Conservation (phyloP, 495 filamentous ascomycete species). For the Neurospora pannonica region DNA sequence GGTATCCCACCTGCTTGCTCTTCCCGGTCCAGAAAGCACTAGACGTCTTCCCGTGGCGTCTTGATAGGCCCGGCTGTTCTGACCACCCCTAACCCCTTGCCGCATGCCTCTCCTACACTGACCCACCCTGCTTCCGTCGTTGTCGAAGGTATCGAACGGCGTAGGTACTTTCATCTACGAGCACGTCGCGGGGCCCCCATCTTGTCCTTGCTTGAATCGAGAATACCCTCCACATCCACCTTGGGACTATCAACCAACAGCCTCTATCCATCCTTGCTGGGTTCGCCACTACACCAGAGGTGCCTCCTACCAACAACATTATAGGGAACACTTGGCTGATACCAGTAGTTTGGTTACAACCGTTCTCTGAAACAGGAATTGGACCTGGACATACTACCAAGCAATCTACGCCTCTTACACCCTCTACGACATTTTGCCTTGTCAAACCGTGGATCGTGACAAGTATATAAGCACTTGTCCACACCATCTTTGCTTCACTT, state of each 20-base stretch:
- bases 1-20: background rate
- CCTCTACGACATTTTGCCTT: background rate
- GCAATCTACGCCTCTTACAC: background rate
- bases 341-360: background rate
- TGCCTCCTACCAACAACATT: background rate
- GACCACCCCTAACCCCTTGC: background rate
- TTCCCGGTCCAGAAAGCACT: background rate
- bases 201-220: background rate
- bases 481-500: background rate
- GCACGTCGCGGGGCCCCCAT: background rate
- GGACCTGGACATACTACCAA: background rate
- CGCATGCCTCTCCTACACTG: background rate
- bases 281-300: background rate
- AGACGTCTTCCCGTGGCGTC: background rate
- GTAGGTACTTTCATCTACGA: background rate
- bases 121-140: background rate
- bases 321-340: background rate
- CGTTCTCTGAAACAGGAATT: background rate
- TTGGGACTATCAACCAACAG: background rate
- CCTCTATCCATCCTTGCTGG: background rate
- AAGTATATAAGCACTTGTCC: background rate
- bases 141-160: background rate
- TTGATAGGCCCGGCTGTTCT: background rate
- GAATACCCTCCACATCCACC: background rate
- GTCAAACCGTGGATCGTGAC: background rate